Base-by-base conservation (phyloP, 73 alveolate genomes). In the Durusdinium trenchii region DNA sequence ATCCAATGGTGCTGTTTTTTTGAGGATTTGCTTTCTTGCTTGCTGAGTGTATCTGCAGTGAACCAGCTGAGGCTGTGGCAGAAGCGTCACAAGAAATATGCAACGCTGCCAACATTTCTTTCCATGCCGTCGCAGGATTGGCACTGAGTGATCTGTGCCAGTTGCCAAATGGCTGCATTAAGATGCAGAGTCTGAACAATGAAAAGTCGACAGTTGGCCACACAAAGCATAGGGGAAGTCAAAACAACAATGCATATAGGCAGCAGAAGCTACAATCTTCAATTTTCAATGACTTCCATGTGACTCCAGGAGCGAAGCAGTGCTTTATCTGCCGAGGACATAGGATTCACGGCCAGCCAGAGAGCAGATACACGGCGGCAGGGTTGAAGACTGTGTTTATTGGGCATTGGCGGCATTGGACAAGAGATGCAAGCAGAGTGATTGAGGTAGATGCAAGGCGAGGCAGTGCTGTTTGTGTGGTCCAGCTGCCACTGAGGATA, bases 71-170 rank as follows among this genome's bases (percentile, higher is more conserved):
- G 98, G 98, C 60, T 47, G 36, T 91, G 98, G 98, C 98, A 91
- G 75, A 91, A 91, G 98, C 98, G 98, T 26, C 52, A 91, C 89
- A 91, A 91, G 89, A 91, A 91, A 89, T 91, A 36, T 76, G 38
- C 61, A 45, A 47, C 98, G 2, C 57, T 91, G 61, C 48, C 98
- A 6, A 40, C 89, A 6, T 91, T 91, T 78, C 89, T 91, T 20
- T 76, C 67, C 45, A 91, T 91, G 98, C 78, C 98, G 14, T n/a
- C 98, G 38, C 87, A 91, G 98, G 98, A 36, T 38, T 12, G 87
- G 61, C n/a, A 64, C 12, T 23, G 12, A 36, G 51, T 47, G 69
- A 57, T 16, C 69, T 16, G n/a, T 32, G 73, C 73, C 73, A 32
- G 69, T 57, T 57, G 32, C 69, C 18, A 23, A 32, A 32, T 60